Evolutionary conservation across 164 flowering plant species (phyloP).

Genomic region (Piper longum): DNA sequence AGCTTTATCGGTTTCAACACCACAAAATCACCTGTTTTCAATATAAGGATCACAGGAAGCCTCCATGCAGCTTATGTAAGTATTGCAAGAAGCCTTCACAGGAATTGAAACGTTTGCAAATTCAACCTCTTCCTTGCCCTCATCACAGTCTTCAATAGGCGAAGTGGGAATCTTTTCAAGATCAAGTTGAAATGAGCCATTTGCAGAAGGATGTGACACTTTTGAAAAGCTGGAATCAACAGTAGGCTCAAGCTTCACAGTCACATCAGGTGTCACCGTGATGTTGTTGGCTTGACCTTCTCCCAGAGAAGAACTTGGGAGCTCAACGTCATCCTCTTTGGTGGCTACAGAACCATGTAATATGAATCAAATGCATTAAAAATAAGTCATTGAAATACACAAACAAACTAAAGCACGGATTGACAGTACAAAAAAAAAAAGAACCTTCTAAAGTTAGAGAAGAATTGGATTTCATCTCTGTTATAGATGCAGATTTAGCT

Average conservation of each 20-base stretch:
- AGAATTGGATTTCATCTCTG: conserved; percentile 9
- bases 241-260: conserved; percentile 8
- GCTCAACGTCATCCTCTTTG: conserved; percentile 12
- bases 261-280: conserved; percentile 8
- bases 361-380: background rate
- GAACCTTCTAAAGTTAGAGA: conserved; percentile 19
- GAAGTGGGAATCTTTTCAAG: conserved; percentile 8
- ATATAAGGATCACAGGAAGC: background rate
- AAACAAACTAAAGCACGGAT: background rate
- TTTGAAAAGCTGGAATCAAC: conserved; percentile 5
- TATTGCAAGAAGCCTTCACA: conserved; percentile 7
- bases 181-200: background rate
- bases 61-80: too few relatives aligned
- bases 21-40: conserved; percentile 10
- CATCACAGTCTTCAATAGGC: conserved; percentile 8
- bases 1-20: conserved; percentile 7
- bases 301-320: conserved; percentile 4
- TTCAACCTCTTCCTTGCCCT: conserved; percentile 1
- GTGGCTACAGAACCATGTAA: conserved; percentile 19
- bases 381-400: background rate
- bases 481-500: conserved; percentile 14
- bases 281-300: conserved; percentile 11
- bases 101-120: conserved; percentile 1
- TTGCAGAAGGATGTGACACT: conserved; percentile 1
- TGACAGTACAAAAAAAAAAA: too few relatives aligned